Base-by-base conservation (phyloP, 495 filamentous ascomycete species). In the Trichoderma erinaceum region DNA sequence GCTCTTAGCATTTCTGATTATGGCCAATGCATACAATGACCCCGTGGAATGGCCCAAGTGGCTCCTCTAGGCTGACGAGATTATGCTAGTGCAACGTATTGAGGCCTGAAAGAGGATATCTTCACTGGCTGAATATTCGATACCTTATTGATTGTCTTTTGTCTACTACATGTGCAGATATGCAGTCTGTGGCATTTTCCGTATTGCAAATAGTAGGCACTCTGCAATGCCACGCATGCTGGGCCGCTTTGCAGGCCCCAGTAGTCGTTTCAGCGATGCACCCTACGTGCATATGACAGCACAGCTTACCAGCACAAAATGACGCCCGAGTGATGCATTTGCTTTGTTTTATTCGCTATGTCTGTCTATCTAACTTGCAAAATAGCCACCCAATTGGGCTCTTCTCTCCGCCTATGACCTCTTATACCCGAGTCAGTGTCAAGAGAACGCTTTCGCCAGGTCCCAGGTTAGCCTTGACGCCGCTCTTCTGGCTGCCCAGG, bases 221-320 rank as follows among this genome's bases (percentile, higher is more conserved):
- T 52, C 18, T n/a, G 21, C 48, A 52, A n/a, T 29, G 56, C 56
- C 56, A 61, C 56, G 56, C 56, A 61, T 61, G 56, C 27, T 61
- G 56, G 56, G 56, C 56, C 12, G 27, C 23, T 61, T 25, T 27
- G 56, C 56, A 29, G 23, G 12, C 29, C 27, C 56, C 25, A 6
- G 10, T 61, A 7, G 27, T 15, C 1, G 27, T 61, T 27, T 13
- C 23, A 4, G 12, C 1, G 56, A 61, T 32, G 27, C 56, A 27
- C 35, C 35, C 35, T 38, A 38, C 35, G 35, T 38, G 5, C 15
- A 32, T 18, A 6, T 32, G 27, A 32, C 56, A 61, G 27, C 56
- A 61, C 56, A n/a, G 12, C 56, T 16, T 32, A 32, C 56, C 32
- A 6, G 27, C 27, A n/a, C 56, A 32, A 38, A 13, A 61, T 61